Evolutionary conservation across 2,329 filamentous ascomycete species (phyloP), one percentile per base, ranked within the genome.

Genomic region (Aspergillaceae sp.): DNA sequence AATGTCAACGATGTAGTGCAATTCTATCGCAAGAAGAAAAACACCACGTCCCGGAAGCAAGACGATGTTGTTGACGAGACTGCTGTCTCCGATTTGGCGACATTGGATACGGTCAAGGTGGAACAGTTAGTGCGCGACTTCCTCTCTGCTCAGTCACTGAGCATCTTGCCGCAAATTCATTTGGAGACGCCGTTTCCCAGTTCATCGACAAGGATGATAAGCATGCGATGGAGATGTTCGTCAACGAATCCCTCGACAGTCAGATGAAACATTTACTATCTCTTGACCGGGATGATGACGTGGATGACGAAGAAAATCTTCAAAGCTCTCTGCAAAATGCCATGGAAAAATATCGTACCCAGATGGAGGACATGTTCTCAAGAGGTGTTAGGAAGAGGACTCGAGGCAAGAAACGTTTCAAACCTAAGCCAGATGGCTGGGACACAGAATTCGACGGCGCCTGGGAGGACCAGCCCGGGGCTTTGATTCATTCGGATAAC

Each of bases 121-220:
- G 88, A 94, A 52, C 84, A 85, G 53, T 75, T 98, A 0, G 91
- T 98, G 0, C 79, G 84, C 42, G 89, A 97, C 55, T 96, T 90
- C 57, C 77, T 98, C 2, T 79, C 80, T 0, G 86, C 87, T 0
- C 90, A 97, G 59, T 90, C 87, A 0, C 78, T 98, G 30, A 94
- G 90, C 48, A 92, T 98, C 42, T 75, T 98, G 0, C 92, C 92
- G 0, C 87, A 95, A 92, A 90, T 29, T 86, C 85, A 0, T 96
- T 98, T 59, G 86, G 89, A 10, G 90, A 97, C 59, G 92, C 92
- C 0, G 88, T 98, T 4, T 84, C 83, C 41, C 86, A 94, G 50
- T 98, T 92, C 57, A 88, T 98, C 28, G 83, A 90, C 63, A 97
- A 97, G 56, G 88, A 95, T 54, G 92, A 98, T 70, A 94, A 90